These are phyloP conservation scores for Martiniozyma asiatica DNA, from an alignment of 1,139 yeast species.

Conservation along the genomic window DNA sequence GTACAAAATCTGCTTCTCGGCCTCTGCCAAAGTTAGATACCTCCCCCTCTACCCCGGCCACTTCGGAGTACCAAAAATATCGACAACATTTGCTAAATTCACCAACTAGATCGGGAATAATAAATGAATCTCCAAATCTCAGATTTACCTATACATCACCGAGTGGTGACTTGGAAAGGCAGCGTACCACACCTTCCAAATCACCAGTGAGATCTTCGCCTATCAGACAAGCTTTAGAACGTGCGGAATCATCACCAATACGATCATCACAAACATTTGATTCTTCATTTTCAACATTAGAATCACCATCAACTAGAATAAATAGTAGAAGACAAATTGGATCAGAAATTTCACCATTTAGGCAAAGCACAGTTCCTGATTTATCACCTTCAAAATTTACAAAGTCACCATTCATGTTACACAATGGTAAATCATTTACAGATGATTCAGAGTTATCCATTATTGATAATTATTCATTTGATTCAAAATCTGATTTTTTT, in stretches of 20 bases:
- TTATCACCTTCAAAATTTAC: too few relatives aligned
- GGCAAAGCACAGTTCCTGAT: too few relatives aligned
- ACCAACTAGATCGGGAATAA: conserved; percentile 1
- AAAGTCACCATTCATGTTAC: too few relatives aligned
- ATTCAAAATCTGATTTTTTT: too few relatives aligned
- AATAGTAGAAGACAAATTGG: too few relatives aligned
- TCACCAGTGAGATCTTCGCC: background rate
- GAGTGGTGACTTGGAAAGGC: too few relatives aligned
- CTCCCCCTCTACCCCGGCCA: background rate
- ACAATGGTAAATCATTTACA: too few relatives aligned
- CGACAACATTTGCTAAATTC: conserved; percentile 1
- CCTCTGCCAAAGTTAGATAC: background rate
- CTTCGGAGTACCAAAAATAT: conserved; percentile 1
- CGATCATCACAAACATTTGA: conserved; percentile 4
- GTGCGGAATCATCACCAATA: background rate
- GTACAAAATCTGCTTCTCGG: conserved; percentile 1
- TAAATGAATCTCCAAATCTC: background rate
- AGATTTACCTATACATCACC: too few relatives aligned
- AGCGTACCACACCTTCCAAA: background rate
- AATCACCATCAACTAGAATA: too few relatives aligned
- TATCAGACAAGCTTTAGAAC: conserved; percentile 1
- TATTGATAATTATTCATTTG: too few relatives aligned
- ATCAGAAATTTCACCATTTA: background rate
- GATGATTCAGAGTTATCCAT: too few relatives aligned
- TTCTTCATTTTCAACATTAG: conserved; percentile 6